Percentiles rank a stretch among this genome's conserved stretches.
Conservation (phyloP, 2,329 filamentous ascomycete genomes). For the Cordyceps cicadae region DNA sequence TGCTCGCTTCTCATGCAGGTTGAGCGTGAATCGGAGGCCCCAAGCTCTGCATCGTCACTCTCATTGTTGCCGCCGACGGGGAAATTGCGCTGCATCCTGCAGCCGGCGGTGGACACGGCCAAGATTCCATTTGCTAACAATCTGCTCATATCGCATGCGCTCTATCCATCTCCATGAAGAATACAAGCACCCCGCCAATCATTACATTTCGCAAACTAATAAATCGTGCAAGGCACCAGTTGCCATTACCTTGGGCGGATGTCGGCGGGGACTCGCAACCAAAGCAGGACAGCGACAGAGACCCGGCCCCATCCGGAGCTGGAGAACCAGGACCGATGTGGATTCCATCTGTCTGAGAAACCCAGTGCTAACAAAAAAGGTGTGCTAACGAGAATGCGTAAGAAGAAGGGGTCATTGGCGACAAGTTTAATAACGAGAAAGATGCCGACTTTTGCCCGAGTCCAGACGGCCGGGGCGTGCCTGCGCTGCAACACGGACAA, state of each 20-base stretch:
- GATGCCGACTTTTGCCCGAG: conserved; percentile 9
- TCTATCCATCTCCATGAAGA: neutral
- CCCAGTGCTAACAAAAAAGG: neutral
- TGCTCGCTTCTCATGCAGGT: neutral
- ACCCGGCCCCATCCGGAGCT: conserved; percentile 4
- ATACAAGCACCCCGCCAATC: neutral
- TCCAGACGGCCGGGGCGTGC: neutral
- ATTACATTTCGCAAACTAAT: neutral
- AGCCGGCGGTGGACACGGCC: neutral
- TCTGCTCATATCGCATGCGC: too few species aligned
- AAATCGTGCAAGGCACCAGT: neutral
- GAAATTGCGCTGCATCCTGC: neutral
- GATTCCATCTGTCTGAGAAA: neutral
- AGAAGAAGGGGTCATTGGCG: neutral
- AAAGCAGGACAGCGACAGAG: neutral
- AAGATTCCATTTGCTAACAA: neutral
- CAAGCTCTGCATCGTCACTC: too few species aligned
- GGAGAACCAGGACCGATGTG: neutral
- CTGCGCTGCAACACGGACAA: neutral
- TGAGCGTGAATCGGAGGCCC: neutral
- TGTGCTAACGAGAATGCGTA: conserved; percentile 2
- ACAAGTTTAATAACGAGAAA: neutral
- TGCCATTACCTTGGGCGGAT: neutral
- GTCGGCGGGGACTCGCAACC: neutral
- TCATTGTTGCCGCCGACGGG: neutral